phyloP scores from a whole-genome alignment of 306 rosid species.

The Vigna mungo region DNA sequence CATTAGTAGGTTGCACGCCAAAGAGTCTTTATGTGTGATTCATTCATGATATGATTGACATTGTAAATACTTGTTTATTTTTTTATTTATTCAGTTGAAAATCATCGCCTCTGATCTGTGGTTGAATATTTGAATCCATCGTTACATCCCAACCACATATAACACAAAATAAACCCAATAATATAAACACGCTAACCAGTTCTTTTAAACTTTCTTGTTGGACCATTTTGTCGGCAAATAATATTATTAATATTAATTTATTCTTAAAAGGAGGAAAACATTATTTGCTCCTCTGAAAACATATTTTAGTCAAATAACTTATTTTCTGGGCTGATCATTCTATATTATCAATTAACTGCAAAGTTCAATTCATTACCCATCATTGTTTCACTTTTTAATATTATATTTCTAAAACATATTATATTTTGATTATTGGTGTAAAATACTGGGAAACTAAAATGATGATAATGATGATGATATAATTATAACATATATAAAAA shows the following conservation, averaged over 20 bases:
- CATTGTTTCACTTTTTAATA: too few relatives aligned
- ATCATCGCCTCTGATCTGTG: background rate
- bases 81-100: background rate
- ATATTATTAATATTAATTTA: background rate
- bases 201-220: background rate
- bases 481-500: too few relatives aligned
- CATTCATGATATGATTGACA: too few relatives aligned
- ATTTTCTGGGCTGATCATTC: background rate
- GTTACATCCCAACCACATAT: background rate
- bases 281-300: background rate
- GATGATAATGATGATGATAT: too few relatives aligned
- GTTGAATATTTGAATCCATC: background rate
- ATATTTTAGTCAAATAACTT: background rate
- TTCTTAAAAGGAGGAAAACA: too few relatives aligned
- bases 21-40: background rate
- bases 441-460: too few relatives aligned
- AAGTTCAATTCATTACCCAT: too few relatives aligned
- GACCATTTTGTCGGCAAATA: background rate
- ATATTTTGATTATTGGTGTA: too few relatives aligned
- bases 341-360: too few relatives aligned
- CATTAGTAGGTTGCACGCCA: too few relatives aligned
- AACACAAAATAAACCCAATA: background rate
- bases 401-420: too few relatives aligned
- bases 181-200: conserved; percentile 11
- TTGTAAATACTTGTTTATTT: too few relatives aligned